These are phyloP conservation scores for Aphanomyces cochlioides DNA, from an alignment of 352 stramenopile genomes.

Conservation along the genomic window DNA sequence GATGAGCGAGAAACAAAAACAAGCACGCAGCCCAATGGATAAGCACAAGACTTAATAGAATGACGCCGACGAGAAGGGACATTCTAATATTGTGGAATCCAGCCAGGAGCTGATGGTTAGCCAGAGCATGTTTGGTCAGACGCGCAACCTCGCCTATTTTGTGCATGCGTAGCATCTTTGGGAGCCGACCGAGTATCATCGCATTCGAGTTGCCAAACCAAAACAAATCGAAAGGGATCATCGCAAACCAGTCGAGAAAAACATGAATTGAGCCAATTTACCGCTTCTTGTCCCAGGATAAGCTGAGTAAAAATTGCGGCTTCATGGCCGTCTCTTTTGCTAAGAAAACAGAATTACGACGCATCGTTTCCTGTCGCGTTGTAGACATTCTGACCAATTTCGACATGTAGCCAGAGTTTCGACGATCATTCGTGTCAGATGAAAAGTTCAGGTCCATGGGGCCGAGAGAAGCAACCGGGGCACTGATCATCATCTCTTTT, in stretches of 20 bases:
- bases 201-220: background rate
- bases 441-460: conserved; percentile 15
- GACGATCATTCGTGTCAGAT: conserved; percentile 1
- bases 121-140: conserved; percentile 5
- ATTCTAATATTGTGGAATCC: conserved; percentile 28
- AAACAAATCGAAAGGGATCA: conserved; percentile 6
- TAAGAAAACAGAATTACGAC: conserved; percentile 12
- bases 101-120: conserved; percentile 4
- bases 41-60: background rate
- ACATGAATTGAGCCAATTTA: background rate
- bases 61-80: background rate
- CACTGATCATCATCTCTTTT: conserved; percentile 8
- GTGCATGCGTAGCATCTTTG: conserved; percentile 10
- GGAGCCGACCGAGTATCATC: background rate
- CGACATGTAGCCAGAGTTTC: background rate
- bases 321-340: conserved; percentile 21
- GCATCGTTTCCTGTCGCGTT: conserved; percentile 14
- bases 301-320: conserved; percentile 22
- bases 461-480: background rate
- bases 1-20: conserved; percentile 11
- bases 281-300: conserved; percentile 9
- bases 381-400: conserved; percentile 11
- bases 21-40: conserved; percentile 18
- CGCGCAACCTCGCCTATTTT: background rate
- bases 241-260: background rate